These are phyloP conservation scores for Trypanosoma avium DNA, from an alignment of 208 protist species.

Conservation along the genomic window DNA sequence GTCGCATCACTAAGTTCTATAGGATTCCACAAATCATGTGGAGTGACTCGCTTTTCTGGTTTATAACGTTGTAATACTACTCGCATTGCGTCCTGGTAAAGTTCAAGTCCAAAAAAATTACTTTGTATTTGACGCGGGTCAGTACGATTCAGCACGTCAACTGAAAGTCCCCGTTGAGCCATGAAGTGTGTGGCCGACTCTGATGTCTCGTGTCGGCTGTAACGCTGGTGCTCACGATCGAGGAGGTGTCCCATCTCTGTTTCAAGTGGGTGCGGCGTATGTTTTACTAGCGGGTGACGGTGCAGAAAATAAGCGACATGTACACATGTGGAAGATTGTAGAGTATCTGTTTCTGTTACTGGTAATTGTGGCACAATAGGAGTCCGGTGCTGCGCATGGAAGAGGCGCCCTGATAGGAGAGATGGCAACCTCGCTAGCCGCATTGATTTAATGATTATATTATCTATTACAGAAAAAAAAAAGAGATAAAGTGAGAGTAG, in stretches of 20 bases:
- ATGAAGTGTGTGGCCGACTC: constrained; percentile 80
- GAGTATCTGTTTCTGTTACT: constrained; percentile 25
- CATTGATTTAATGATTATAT: constrained; percentile 16
- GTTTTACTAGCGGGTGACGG: constrained; percentile 74
- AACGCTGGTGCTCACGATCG: constrained; percentile 81
- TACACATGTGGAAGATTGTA: constrained; percentile 18
- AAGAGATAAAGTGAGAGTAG: constrained; percentile 1
- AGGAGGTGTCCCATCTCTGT: constrained; percentile 69
- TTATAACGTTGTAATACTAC: constrained; percentile 74
- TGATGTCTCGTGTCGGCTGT: constrained; percentile 66
- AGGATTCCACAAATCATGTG: constrained; percentile 48
- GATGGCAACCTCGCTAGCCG: not conserved
- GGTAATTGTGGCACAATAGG: constrained; percentile 68
- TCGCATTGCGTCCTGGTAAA: constrained; percentile 83
- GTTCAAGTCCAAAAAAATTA: constrained; percentile 80
- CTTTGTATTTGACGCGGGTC: constrained; percentile 63
- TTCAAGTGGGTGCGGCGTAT: constrained; percentile 76
- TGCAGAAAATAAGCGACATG: constrained; percentile 73
- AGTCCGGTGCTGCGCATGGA: constrained; percentile 80
- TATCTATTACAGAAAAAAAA: not conserved
- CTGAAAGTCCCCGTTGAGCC: constrained; percentile 50
- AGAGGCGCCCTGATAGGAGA: constrained; percentile 21
- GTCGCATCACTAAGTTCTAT: constrained; percentile 20
- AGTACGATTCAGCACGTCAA: constrained; percentile 67
- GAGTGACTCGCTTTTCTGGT: constrained; percentile 55